Evolutionary conservation across 2,329 filamentous ascomycete genomes (phyloP), one percentile per base, ranked within the genome.

Genomic region (Alternaria alternata): DNA sequence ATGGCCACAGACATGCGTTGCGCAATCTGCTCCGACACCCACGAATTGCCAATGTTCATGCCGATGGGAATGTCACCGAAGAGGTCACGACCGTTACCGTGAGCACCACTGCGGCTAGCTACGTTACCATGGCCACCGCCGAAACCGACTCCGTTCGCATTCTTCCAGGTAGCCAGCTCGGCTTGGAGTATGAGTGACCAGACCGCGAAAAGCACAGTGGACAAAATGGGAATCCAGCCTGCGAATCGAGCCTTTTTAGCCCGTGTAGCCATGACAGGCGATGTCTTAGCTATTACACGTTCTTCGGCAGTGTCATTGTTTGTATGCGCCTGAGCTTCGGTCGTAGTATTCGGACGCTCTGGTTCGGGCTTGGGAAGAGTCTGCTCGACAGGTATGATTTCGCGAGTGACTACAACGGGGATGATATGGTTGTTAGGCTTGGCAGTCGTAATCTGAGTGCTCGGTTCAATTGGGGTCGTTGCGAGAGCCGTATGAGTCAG

Each of bases 71-170:
- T 16, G 20, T 51, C 12, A 32, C 63, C 65, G n/a, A 70, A 60
- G 32, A 71, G 54, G 36, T 69, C 47, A 47, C 67, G 66, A 1
- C 66, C 67, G 32, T 69, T 67, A 38, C 69, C 69, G 24, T 56
- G 56, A 24, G 57, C 57, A 14, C 57, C 57, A 22, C 52, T 46
- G 24, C 57, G 57, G 9, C 32, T 56, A 43, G 57, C 57, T 6
- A 48, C 32, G 30, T 56, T 59, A n/a, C 57, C 44, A 49, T 62
- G 65, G 9, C 66, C 69, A 18, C 63, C 61, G 9, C 57, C 54
- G 28, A 49, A 51, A 6, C 57, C 61, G 24, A 54, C 22, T 49
- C 59, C 62, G 39, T 68, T 69, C 24, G 65, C 65, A 5, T 39
- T 55, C 26, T 62, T 52, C 59, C 59, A 64, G 16, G 51, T 51